phyloP scores from a whole-genome alignment of 2,329 filamentous ascomycete genomes.

The Beauveria caledonica region DNA sequence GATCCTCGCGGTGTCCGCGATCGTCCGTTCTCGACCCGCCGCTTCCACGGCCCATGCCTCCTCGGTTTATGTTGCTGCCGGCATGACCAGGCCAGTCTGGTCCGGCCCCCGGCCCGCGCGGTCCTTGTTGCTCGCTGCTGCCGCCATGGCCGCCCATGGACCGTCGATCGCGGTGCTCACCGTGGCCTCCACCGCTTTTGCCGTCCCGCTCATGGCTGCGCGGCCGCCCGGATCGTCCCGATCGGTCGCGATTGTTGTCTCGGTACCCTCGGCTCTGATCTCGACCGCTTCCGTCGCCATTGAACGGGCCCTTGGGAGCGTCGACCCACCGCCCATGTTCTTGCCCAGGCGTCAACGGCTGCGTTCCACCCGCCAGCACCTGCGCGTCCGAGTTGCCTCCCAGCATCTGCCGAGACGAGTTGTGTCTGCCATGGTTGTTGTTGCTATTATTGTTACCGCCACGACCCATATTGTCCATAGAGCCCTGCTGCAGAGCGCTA shows the following conservation, averaged over 20 bases:
- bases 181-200: slow-evolving; percentile 34
- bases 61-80: background rate
- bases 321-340: slow-evolving; percentile 34
- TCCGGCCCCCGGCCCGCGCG: slow-evolving; percentile 16
- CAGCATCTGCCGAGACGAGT: slow-evolving; percentile 33
- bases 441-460: background rate
- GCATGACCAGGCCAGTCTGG: slow-evolving; percentile 10
- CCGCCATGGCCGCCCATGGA: slow-evolving; percentile 25
- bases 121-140: slow-evolving; percentile 20
- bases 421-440: slow-evolving; percentile 18
- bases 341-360: slow-evolving; percentile 37
- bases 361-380: slow-evolving; percentile 46
- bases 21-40: slow-evolving; percentile 24
- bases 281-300: slow-evolving; percentile 22
- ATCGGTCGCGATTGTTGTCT: slow-evolving; percentile 34
- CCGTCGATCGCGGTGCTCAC: slow-evolving; percentile 37
- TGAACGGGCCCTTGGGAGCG: slow-evolving; percentile 23
- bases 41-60: slow-evolving; percentile 12
- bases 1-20: slow-evolving; percentile 29
- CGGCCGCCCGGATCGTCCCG: slow-evolving; percentile 33
- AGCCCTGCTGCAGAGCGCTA: slow-evolving; percentile 44
- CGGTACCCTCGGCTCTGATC: slow-evolving; percentile 36
- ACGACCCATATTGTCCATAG: slow-evolving; percentile 26
- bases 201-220: slow-evolving; percentile 41
- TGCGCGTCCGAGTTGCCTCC: slow-evolving; percentile 46